phyloP scores from a whole-genome alignment of 2,329 filamentous ascomycete genomes.

The Cladophialophora yegresii region DNA sequence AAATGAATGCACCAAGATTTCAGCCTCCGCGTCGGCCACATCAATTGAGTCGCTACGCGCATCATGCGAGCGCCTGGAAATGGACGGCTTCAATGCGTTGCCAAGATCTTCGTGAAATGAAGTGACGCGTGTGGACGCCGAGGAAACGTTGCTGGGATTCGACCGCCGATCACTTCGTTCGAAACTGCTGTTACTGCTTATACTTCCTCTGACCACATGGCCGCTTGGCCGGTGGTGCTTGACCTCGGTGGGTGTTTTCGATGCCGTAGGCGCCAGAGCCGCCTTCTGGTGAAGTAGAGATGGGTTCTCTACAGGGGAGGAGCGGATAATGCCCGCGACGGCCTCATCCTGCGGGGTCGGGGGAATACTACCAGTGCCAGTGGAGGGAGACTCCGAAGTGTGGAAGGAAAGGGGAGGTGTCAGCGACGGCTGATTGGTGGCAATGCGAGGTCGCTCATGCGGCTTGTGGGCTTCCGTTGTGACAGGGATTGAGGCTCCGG shows the following conservation, averaged over 20 bases:
- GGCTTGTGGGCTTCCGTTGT: not conserved
- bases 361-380: constrained; percentile 22
- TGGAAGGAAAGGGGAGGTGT: constrained; percentile 27
- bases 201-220: constrained; percentile 50
- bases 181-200: constrained; percentile 74
- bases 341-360: constrained; percentile 27
- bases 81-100: constrained; percentile 1
- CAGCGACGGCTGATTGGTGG: constrained; percentile 18
- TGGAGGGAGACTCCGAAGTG: constrained; percentile 23
- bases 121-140: constrained; percentile 81
- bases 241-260: constrained; percentile 13
- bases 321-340: constrained; percentile 17
- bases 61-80: constrained; percentile 11
- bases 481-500: not conserved
- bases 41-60: constrained; percentile 50
- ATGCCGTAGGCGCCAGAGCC: constrained; percentile 1
- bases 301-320: constrained; percentile 15
- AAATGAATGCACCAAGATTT: constrained; percentile 90
- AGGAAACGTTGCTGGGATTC: constrained; percentile 75
- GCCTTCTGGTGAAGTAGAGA: constrained; percentile 13
- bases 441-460: constrained; percentile 16
- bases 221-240: constrained; percentile 16
- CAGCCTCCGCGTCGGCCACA: constrained; percentile 77
- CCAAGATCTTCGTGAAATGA: constrained; percentile 44
- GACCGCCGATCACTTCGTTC: constrained; percentile 66